Conservation (phyloP, 2,329 filamentous ascomycete genomes). For the Penicillium sp. region DNA sequence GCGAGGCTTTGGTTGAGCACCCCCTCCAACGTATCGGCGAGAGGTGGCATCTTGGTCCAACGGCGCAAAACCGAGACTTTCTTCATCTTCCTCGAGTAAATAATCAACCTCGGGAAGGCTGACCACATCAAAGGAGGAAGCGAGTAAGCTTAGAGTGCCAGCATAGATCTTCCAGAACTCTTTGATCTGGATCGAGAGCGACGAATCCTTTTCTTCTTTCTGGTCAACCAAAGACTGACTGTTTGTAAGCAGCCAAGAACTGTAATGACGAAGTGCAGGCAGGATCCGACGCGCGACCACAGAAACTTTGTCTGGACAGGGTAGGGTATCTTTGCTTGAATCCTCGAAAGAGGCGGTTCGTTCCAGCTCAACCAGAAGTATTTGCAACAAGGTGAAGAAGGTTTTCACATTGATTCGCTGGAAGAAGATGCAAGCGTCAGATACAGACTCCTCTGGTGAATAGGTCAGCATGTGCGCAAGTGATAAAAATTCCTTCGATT, state of each 20-base stretch:
- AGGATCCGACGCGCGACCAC: conserved; percentile 62
- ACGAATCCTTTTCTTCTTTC: conserved; percentile 50
- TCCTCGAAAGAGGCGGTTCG: conserved; percentile 53
- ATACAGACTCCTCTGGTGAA: conserved; percentile 51
- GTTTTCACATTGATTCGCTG: conserved; percentile 77
- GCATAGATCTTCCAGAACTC: conserved; percentile 68
- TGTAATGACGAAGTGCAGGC: conserved; percentile 67
- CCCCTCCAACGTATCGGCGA: conserved; percentile 54
- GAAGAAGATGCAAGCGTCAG: conserved; percentile 57
- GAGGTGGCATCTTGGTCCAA: conserved; percentile 53
- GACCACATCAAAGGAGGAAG: conserved; percentile 59
- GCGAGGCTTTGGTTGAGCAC: conserved; percentile 52
- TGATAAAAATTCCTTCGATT: conserved; percentile 10
- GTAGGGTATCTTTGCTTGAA: conserved; percentile 37
- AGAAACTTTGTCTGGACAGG: conserved; percentile 54
- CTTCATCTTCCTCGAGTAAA: conserved; percentile 68
- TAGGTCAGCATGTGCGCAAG: conserved; percentile 15
- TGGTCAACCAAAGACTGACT: conserved; percentile 57
- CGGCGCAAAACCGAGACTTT: conserved; percentile 66
- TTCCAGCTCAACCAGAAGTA: conserved; percentile 70
- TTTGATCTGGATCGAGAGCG: conserved; percentile 59
- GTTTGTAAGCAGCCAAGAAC: conserved; percentile 64
- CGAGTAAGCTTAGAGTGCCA: conserved; percentile 61
- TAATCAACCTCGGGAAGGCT: conserved; percentile 60
- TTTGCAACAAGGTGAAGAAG: conserved; percentile 69